These are phyloP conservation scores for Prunus campanulata DNA, from an alignment of 306 rosid species.

Conservation along the genomic window DNA sequence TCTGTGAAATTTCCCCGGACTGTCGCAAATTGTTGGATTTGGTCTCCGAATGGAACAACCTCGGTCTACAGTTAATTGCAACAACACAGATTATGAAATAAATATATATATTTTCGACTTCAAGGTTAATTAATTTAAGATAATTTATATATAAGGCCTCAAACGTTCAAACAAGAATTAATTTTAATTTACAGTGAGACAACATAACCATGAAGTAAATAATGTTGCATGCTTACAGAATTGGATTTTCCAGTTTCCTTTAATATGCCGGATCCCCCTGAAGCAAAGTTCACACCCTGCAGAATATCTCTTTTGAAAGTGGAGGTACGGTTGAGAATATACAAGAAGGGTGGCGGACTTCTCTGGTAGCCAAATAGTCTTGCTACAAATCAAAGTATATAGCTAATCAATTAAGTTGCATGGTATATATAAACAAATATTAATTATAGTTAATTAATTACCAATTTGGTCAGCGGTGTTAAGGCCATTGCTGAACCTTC, in stretches of 20 bases:
- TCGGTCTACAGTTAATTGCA: slow-evolving; percentile 29
- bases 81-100: not conserved
- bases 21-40: slow-evolving; percentile 40
- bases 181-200: too few species aligned
- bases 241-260: slow-evolving; percentile 23
- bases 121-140: not conserved
- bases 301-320: slow-evolving; percentile 29
- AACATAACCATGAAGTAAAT: not conserved
- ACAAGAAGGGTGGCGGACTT: slow-evolving; percentile 54
- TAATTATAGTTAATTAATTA: not conserved
- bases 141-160: too few species aligned
- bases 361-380: slow-evolving; percentile 29
- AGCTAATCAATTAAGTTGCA: not conserved
- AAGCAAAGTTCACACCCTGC: slow-evolving; percentile 51
- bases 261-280: slow-evolving; percentile 50
- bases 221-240: slow-evolving; percentile 23
- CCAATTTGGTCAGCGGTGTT: slow-evolving; percentile 58
- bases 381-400: slow-evolving; percentile 7
- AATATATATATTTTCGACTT: not conserved
- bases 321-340: not conserved
- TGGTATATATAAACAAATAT: not conserved
- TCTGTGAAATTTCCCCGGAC: slow-evolving; percentile 23
- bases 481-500: slow-evolving; percentile 63
- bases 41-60: slow-evolving; percentile 33
- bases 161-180: too few species aligned